Conservation (phyloP, 1,139 yeast genomes). For the Meyerozyma sp. region DNA sequence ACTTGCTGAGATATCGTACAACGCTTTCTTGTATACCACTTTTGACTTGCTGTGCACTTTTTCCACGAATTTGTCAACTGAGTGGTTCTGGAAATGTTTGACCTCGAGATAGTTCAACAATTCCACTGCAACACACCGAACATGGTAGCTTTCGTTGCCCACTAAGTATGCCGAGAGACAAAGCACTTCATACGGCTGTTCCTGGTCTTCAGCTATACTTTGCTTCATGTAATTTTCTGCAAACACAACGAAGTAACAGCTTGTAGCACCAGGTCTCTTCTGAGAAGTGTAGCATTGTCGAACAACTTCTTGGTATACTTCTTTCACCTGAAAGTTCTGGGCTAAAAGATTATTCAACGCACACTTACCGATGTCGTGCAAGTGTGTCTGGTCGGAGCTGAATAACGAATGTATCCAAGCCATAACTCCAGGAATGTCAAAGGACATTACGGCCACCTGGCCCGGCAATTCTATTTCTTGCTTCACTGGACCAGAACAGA, state of each 20-base stretch:
- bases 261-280: slow-evolving; percentile 46
- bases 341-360: slow-evolving; percentile 67
- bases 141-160: slow-evolving; percentile 58
- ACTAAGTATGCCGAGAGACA: slow-evolving; percentile 64
- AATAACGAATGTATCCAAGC: slow-evolving; percentile 76
- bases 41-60: slow-evolving; percentile 61
- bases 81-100: slow-evolving; percentile 36
- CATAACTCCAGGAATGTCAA: slow-evolving; percentile 64
- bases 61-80: slow-evolving; percentile 49
- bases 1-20: slow-evolving; percentile 61
- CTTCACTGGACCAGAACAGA: slow-evolving; percentile 64
- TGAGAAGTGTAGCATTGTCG: slow-evolving; percentile 64
- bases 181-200: slow-evolving; percentile 51
- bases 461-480: slow-evolving; percentile 44
- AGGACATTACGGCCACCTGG: slow-evolving; percentile 48
- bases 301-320: slow-evolving; percentile 59
- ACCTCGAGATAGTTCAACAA: slow-evolving; percentile 54
- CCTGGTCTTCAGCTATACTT: slow-evolving; percentile 34
- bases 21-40: slow-evolving; percentile 72
- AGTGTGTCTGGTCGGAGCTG: slow-evolving; percentile 51
- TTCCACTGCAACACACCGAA: slow-evolving; percentile 59
- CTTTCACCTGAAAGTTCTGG: slow-evolving; percentile 52
- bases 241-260: slow-evolving; percentile 65
- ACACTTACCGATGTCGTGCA: slow-evolving; percentile 60
- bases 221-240: slow-evolving; percentile 52